Base-by-base conservation (phyloP, 2,329 filamentous ascomycete genomes). In the Rhynchosporium graminicola region DNA sequence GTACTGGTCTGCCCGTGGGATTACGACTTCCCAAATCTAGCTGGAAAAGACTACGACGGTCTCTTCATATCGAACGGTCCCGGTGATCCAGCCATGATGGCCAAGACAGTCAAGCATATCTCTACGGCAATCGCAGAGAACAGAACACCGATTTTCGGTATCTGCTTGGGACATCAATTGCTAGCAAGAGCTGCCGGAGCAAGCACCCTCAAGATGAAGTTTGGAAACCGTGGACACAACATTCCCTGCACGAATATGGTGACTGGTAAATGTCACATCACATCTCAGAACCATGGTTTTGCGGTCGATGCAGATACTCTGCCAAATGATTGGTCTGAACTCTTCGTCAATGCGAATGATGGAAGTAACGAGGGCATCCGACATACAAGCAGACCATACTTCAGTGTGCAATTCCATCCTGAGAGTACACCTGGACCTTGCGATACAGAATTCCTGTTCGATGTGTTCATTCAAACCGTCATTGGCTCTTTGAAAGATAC, bases 361-460 rank as follows among this genome's bases (percentile, higher is more conserved):
- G 91, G 91, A 71, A 97, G 91, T 78, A 99, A 99, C 77, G 95
- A 99, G 80, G 95, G 95, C 78, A 97, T 99, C 74, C 89, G 93
- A 77, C 92, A 98, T 76, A 80, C 84, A 55, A 85, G 81, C 76
- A 90, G 88, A 73, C 95, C 95, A 57, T 96, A 94, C 80, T 99
- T 99, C 83, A 97, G 92, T 81, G 95, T 98, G n/a, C 95, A 99
- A 76, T 99, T 99, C 80, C 95, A 99, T 74, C 95, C 95, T 0
- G 95, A 99, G 78, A 97, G 93, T 80, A 96, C 92, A 0, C 95
- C 95, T 2, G 95, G 95, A 62, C 95, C 95, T 57, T 86, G 92
- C 42, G 95, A 99, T 75, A 99, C 95, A 33, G 95, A 99, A 76
- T 97, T 91, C 74, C 83, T 99, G 31, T 99, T 99, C 68, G 93